These are phyloP conservation scores for Phytophthora hybrid DNA, from an alignment of 352 stramenopile genomes.

Conservation along the genomic window DNA sequence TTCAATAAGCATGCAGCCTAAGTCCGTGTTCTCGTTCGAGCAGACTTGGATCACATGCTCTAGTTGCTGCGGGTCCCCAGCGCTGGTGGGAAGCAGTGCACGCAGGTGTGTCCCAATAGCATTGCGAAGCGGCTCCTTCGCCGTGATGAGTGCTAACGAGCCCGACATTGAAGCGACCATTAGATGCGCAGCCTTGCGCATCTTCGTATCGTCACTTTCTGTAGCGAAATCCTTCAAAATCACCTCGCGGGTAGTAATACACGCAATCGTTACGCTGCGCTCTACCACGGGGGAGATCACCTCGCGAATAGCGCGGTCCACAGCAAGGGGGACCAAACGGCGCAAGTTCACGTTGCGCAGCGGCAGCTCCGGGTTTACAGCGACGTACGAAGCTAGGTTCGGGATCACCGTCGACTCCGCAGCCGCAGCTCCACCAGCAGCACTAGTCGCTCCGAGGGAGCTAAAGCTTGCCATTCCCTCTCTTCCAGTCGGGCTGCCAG, in stretches of 20 bases:
- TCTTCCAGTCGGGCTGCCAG: slow-evolving; percentile 60
- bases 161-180: slow-evolving; percentile 99
- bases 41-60: slow-evolving; percentile 98
- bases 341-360: slow-evolving; percentile 95
- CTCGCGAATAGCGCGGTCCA: slow-evolving; percentile 98
- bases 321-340: slow-evolving; percentile 96
- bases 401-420: slow-evolving; percentile 97
- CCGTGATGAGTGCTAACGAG: slow-evolving; percentile 98
- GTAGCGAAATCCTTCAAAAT: slow-evolving; percentile 99
- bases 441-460: slow-evolving; percentile 40
- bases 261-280: slow-evolving; percentile 98
- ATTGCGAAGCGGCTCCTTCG: slow-evolving; percentile 97
- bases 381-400: slow-evolving; percentile 98
- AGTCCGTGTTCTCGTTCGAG: slow-evolving; percentile 98
- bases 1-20: slow-evolving; percentile 99
- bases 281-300: slow-evolving; percentile 99
- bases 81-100: slow-evolving; percentile 88
- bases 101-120: slow-evolving; percentile 98
- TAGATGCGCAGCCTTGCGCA: slow-evolving; percentile 97
- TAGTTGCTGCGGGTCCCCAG: slow-evolving; percentile 92
- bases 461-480: slow-evolving; percentile 42
- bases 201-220: slow-evolving; percentile 94
- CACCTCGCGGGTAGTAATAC: slow-evolving; percentile 98
- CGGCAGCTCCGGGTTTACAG: slow-evolving; percentile 96
- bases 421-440: slow-evolving; percentile 28